Evolutionary conservation across 768 basidiomycete genomes (phyloP).

Genomic region (Boletellus ananas): DNA sequence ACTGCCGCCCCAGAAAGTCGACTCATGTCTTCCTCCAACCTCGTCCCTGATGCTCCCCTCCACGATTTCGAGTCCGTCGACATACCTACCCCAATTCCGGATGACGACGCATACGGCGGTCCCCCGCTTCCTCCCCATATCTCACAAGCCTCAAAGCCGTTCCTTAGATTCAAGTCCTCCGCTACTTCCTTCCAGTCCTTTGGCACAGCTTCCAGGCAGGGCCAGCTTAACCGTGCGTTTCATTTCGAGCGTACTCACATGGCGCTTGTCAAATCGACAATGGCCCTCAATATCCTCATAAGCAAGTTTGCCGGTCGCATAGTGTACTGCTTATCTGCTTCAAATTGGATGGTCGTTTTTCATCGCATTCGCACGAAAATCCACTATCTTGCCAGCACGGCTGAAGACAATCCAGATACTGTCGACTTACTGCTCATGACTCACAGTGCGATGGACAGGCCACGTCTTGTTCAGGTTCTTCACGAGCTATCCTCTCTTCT

Average conservation of each 20-base stretch:
- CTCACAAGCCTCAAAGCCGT: constrained; percentile 34
- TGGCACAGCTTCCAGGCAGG: constrained; percentile 27
- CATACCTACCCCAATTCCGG: constrained; percentile 24
- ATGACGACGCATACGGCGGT: constrained; percentile 18
- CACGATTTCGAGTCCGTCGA: constrained; percentile 70
- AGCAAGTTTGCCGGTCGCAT: constrained; percentile 73
- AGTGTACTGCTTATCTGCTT: constrained; percentile 81
- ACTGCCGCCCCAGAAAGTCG: constrained; percentile 54
- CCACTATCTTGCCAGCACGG: constrained; percentile 50
- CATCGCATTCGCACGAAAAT: constrained; percentile 67
- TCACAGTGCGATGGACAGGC: constrained; percentile 69
- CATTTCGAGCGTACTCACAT: constrained; percentile 62
- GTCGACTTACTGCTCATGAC: constrained; percentile 76
- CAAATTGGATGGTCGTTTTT: constrained; percentile 82
- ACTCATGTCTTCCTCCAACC: constrained; percentile 57
- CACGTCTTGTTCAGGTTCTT: constrained; percentile 64
- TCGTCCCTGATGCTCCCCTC: constrained; percentile 60
- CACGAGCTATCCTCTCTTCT: constrained; percentile 80
- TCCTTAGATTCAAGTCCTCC: constrained; percentile 34
- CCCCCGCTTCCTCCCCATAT: constrained; percentile 38
- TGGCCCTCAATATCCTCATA: constrained; percentile 58
- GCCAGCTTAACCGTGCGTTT: constrained; percentile 24
- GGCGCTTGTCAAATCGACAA: constrained; percentile 51
- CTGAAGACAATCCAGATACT: constrained; percentile 59
- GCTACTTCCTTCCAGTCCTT: constrained; percentile 42